Percentiles rank a stretch among this genome's conserved stretches.
Evolutionary conservation across 345 rosid species (phyloP).

Genomic region (Pelargonium nanum): DNA sequence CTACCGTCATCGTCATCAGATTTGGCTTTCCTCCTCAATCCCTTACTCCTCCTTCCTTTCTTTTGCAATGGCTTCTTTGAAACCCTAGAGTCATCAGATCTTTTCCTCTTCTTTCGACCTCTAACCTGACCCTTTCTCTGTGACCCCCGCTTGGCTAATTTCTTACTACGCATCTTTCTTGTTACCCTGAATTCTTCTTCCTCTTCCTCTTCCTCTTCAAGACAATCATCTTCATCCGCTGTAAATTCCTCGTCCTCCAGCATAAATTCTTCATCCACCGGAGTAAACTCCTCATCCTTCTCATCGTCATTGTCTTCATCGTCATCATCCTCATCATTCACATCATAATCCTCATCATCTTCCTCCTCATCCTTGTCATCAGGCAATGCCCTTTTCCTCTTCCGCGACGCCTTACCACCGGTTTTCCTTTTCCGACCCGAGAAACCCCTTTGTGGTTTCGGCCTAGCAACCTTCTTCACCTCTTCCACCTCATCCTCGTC

Average conservation of each 20-base stretch:
- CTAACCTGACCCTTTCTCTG: conserved; percentile 25
- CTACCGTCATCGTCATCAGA: conserved; percentile 30
- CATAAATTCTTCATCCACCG: conserved; percentile 54
- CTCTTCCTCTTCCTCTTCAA: conserved; percentile 69
- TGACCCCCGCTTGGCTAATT: conserved; percentile 22
- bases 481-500: conserved; percentile 26
- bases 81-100: conserved; percentile 14
- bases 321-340: conserved; percentile 18
- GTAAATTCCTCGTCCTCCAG: conserved; percentile 56
- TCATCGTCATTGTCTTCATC: conserved; percentile 36
- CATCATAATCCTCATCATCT: conserved; percentile 37
- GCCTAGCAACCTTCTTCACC: conserved; percentile 31
- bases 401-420: conserved; percentile 4
- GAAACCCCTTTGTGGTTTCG: conserved; percentile 17
- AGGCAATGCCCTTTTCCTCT: conserved; percentile 15
- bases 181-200: conserved; percentile 34
- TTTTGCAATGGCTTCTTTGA: conserved; percentile 29
- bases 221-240: conserved; percentile 51
- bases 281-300: conserved; percentile 8
- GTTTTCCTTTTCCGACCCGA: conserved; percentile 2
- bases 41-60: conserved; percentile 30
- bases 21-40: conserved; percentile 37
- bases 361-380: conserved; percentile 16
- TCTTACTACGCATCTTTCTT: conserved; percentile 22
- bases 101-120: conserved; percentile 34